Evolutionary conservation across 2,329 filamentous ascomycete genomes (phyloP), one percentile per base, ranked within the genome.

Genomic region (Fusarium annulatum): DNA sequence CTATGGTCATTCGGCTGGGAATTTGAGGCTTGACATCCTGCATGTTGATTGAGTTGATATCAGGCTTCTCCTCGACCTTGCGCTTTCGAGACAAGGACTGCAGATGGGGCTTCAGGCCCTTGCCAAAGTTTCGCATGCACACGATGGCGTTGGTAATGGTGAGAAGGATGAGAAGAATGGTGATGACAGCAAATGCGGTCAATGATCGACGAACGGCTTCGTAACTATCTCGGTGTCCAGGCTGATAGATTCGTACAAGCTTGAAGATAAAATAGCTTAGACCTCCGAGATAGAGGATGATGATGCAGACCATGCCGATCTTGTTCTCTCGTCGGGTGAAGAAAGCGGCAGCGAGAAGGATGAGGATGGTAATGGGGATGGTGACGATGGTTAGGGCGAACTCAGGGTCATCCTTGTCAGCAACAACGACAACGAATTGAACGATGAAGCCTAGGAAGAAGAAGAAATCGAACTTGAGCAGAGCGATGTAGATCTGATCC

Each of bases 401-500:
- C 82, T 99, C 96, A 77, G 90, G 86, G 71, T 92, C 89, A 53
- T 88, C 88, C 68, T 86, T 88, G 49, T 87, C 86, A 49, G 90
- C 92, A 67, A 99, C 95, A 67, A 98, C 93, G 77, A 99, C 96
- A 61, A 98, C 89, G 83, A 99, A 99, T 81, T 99, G 96, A 52
- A 99, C 94, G 11, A 96, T 98, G 83, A 99, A 99, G 61, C 96
- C 96, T 57, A 99, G 90, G 88, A 99, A 99, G 87, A 99, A 98
- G 90, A 99, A 99, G 84, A 99, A 98, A 85, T 99, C 96, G 82
- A 99, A 99, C 84, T 99, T 99, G 74, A 99, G 89, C 16, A 99
- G 89, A 42, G 96, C 94, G 79, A 99, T 98, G 84, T 98, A 99
- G 82, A 99, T 95, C 95, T 97, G 71, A 9, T 34, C 15, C 4